phyloP scores from a whole-genome alignment of 257 asterid species.

The Scutellaria minor region DNA sequence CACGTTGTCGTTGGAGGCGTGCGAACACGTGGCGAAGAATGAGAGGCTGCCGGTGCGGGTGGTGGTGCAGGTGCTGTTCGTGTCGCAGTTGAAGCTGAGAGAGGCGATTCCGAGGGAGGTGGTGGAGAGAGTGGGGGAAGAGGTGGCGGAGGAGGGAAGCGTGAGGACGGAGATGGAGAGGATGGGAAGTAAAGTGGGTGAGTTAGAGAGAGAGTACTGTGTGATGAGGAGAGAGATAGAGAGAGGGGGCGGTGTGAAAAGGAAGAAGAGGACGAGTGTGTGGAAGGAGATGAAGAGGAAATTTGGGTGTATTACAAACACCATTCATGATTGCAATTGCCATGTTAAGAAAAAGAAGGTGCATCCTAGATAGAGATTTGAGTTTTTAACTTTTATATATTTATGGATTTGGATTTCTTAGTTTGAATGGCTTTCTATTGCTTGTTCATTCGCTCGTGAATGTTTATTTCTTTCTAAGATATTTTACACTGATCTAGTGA shows the following conservation, averaged over 20 bases:
- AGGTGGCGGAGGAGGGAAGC: conserved; percentile 39
- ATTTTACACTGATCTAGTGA: too few relatives aligned
- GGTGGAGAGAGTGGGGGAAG: conserved; percentile 39
- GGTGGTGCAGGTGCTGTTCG: conserved; percentile 70
- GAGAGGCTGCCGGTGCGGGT: conserved; percentile 66
- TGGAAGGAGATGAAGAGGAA: conserved; percentile 96
- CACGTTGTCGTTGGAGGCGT: conserved; percentile 67
- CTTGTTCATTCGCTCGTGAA: too few relatives aligned
- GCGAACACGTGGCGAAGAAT: conserved; percentile 70
- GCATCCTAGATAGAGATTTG: conserved; percentile 45
- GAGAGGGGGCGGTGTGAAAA: conserved; percentile 28
- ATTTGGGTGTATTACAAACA: conserved; percentile 59
- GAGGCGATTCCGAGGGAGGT: conserved; percentile 47
- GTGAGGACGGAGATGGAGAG: conserved; percentile 64
- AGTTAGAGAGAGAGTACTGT: conserved; percentile 62
- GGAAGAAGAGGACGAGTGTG: conserved; percentile 51
- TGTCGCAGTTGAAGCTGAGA: conserved; percentile 61
- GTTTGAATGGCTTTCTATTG: too few relatives aligned
- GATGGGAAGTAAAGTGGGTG: conserved; percentile 67
- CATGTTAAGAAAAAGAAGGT: conserved; percentile 69
- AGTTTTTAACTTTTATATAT: not conserved
- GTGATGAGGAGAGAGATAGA: conserved; percentile 66
- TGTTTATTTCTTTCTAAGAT: too few relatives aligned
- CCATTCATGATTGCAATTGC: conserved; percentile 55
- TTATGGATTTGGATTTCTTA: not conserved